Evolutionary conservation across 2,329 filamentous ascomycete species (phyloP).

Genomic region (Aspergillus flavus): DNA sequence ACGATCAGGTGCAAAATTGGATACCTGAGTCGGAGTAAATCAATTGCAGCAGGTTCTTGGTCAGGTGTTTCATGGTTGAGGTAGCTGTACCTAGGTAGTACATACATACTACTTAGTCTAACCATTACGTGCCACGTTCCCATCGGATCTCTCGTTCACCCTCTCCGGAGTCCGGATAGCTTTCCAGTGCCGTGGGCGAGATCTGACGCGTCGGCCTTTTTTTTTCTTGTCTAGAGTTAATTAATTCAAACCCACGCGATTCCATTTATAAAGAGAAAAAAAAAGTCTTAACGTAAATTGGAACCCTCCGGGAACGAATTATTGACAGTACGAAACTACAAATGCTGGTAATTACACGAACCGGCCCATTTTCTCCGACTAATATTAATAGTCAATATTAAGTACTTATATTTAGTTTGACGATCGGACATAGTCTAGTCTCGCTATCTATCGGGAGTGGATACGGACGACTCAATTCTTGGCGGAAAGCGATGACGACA

Average conservation of each 20-base stretch:
- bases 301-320: not conserved
- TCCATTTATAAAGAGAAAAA: too few species aligned
- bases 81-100: not conserved
- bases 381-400: constrained; percentile 2
- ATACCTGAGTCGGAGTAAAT: not conserved
- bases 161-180: not conserved
- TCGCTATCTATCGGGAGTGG: not conserved
- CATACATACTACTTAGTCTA: not conserved
- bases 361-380: not conserved
- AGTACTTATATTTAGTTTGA: not conserved
- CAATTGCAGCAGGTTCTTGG: not conserved
- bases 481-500: constrained; percentile 16
- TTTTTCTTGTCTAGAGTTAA: too few species aligned
- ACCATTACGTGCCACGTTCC: not conserved
- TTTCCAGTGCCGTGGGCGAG: not conserved
- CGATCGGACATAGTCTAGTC: constrained; percentile 10
- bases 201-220: not conserved
- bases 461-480: constrained; percentile 1
- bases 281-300: not conserved
- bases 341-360: not conserved
- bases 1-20: not conserved
- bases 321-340: not conserved
- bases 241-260: too few species aligned
- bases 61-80: not conserved
- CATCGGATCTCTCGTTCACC: not conserved